Evolutionary conservation across 805 yeast genomes (phyloP).

Genomic region (Kuraishia ogatae): DNA sequence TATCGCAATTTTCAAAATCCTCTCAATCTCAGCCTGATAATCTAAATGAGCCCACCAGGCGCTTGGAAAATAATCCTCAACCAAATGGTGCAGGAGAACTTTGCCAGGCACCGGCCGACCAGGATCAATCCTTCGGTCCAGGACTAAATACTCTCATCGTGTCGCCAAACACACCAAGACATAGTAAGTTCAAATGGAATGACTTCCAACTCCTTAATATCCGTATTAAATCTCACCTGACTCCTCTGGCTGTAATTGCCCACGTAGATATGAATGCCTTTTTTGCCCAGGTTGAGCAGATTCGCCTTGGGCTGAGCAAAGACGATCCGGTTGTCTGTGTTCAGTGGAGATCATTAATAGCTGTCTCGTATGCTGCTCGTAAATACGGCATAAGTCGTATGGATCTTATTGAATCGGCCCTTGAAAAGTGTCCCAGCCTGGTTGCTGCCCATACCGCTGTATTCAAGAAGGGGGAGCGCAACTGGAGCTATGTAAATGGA

Average conservation of each 20-base stretch:
- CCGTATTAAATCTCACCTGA: constrained; percentile 37
- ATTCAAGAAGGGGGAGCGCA: constrained; percentile 75
- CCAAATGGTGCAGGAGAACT: no score
- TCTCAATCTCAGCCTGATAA: not conserved
- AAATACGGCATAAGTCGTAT: constrained; percentile 73
- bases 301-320: constrained; percentile 52
- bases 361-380: constrained; percentile 87
- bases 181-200: constrained; percentile 29
- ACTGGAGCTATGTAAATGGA: constrained; percentile 64
- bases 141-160: not conserved
- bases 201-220: constrained; percentile 42
- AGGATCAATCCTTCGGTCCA: no score
- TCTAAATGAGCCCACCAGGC: no score
- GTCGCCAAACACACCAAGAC: not conserved
- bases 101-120: no score
- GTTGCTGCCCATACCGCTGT: constrained; percentile 90
- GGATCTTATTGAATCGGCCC: constrained; percentile 63
- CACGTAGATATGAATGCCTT: constrained; percentile 93
- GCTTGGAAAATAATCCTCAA: no score
- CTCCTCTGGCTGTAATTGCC: constrained; percentile 72
- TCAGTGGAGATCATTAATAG: constrained; percentile 87
- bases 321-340: constrained; percentile 88
- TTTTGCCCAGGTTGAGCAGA: constrained; percentile 89
- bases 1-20: not conserved
- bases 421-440: constrained; percentile 65